A percentile compares a stretch with the other conserved stretches of the same genome.
Evolutionary conservation across 2,329 filamentous ascomycete species (phyloP).

Genomic region (Huntiella bhutanensis): DNA sequence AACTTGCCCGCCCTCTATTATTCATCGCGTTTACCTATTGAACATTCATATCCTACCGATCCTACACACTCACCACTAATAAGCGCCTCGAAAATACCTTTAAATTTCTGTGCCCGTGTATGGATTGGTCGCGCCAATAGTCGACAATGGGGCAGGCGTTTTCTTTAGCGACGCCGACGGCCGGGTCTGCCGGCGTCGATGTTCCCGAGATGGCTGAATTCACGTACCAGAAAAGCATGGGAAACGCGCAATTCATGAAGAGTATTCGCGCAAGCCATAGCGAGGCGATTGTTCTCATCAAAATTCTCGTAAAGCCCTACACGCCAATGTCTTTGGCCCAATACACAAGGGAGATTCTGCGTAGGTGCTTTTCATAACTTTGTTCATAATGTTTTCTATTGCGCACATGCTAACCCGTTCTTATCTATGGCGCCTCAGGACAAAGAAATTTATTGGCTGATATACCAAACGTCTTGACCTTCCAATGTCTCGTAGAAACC

Average conservation of each 20-base stretch:
- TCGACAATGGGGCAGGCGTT: constrained; percentile 81
- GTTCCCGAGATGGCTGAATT: constrained; percentile 80
- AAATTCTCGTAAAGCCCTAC: constrained; percentile 87
- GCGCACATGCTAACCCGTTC: background rate
- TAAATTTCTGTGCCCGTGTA: too few species aligned
- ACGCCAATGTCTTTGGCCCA: constrained; percentile 58
- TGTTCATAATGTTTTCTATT: background rate
- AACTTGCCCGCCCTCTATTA: too few species aligned
- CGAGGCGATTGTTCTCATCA: constrained; percentile 82
- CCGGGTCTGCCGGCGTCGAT: constrained; percentile 84
- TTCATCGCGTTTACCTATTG: too few species aligned
- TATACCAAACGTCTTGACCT: constrained; percentile 77
- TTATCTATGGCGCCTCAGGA: constrained; percentile 26
- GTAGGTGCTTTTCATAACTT: constrained; percentile 29
- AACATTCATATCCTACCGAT: too few species aligned
- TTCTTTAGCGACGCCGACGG: constrained; percentile 77
- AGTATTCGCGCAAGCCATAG: constrained; percentile 78
- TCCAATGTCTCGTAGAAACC: constrained; percentile 82
- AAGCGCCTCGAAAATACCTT: too few species aligned
- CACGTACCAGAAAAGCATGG: constrained; percentile 79
- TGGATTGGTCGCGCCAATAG: constrained; percentile 3
- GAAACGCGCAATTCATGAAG: constrained; percentile 89
- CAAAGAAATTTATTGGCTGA: constrained; percentile 64
- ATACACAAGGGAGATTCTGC: constrained; percentile 57
- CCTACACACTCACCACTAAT: too few species aligned